Conservation (phyloP, 345 rosid genomes). For the Gossypium longicalyx region DNA sequence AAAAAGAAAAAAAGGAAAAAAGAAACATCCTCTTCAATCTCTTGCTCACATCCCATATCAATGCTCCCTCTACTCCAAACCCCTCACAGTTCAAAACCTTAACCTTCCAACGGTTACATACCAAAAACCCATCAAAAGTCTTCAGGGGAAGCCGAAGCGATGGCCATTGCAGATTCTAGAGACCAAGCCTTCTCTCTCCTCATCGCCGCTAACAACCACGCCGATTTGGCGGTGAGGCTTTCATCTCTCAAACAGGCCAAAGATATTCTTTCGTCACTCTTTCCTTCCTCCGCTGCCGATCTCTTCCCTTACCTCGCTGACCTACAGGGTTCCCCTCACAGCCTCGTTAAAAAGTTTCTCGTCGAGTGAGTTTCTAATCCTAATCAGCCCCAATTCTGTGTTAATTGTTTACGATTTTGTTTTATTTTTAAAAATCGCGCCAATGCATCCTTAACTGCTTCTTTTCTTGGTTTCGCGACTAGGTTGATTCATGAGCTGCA, state of each 20-base stretch:
- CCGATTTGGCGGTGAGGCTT: constrained; percentile 83
- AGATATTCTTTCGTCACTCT: constrained; percentile 58
- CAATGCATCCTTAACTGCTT: background rate
- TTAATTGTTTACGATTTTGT: background rate
- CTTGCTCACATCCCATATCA: background rate
- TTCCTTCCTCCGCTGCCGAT: constrained; percentile 65
- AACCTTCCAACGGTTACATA: background rate
- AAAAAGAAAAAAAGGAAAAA: no score
- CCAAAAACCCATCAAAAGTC: background rate
- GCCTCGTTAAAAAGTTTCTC: constrained; percentile 68
- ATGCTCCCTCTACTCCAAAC: constrained; percentile 4
- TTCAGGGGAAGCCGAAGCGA: background rate
- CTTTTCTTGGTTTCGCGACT: background rate
- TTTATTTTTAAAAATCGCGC: background rate
- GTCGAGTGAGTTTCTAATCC: constrained; percentile 64
- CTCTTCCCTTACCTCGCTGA: constrained; percentile 71
- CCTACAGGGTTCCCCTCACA: constrained; percentile 72
- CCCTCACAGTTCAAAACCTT: background rate
- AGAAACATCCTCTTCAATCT: no score
- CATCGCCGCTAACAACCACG: constrained; percentile 69
- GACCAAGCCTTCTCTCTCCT: constrained; percentile 78
- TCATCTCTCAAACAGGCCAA: constrained; percentile 82
- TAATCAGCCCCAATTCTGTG: background rate
- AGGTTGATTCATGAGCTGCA: background rate
- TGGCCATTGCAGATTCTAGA: constrained; percentile 25